Evolutionary conservation across 148 eudicot genomes (phyloP).

Genomic region (Amaranthus hypochondriacus): DNA sequence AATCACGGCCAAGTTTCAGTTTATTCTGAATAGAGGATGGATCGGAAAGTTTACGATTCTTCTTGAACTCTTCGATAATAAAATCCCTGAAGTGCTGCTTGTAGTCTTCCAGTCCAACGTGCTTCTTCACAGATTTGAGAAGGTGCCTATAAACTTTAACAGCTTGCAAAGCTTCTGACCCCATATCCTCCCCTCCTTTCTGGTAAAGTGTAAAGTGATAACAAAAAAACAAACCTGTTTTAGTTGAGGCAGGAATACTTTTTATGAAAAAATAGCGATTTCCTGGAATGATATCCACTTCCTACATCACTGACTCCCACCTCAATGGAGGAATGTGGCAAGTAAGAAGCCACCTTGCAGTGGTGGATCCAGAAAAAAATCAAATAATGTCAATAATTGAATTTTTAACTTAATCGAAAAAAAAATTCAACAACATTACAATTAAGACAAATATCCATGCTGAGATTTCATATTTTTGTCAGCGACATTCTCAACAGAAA

Average conservation of each 20-base stretch:
- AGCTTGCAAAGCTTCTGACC: constrained; percentile 47
- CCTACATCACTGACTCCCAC: no score
- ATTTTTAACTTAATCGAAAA: no score
- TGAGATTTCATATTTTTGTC: no score
- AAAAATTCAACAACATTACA: no score
- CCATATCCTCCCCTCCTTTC: constrained; percentile 39
- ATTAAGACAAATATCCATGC: no score
- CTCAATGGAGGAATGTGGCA: no score
- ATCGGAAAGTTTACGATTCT: constrained; percentile 32
- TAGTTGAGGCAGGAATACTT: not conserved
- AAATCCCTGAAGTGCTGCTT: constrained; percentile 59
- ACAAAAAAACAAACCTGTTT: not conserved
- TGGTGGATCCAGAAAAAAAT: no score
- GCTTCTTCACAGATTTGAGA: constrained; percentile 68
- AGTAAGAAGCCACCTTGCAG: no score
- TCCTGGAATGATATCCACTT: not conserved
- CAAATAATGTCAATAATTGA: no score
- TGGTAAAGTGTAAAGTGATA: not conserved
- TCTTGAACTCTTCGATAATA: constrained; percentile 58
- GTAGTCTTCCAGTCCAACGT: constrained; percentile 59
- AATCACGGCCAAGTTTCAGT: constrained; percentile 69
- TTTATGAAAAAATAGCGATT: not conserved
- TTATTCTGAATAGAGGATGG: constrained; percentile 41
- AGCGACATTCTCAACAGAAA: no score
- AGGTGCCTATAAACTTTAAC: constrained; percentile 59